phyloP scores from a whole-genome alignment of 2,329 filamentous ascomycete genomes.

The Penicillium sp. region DNA sequence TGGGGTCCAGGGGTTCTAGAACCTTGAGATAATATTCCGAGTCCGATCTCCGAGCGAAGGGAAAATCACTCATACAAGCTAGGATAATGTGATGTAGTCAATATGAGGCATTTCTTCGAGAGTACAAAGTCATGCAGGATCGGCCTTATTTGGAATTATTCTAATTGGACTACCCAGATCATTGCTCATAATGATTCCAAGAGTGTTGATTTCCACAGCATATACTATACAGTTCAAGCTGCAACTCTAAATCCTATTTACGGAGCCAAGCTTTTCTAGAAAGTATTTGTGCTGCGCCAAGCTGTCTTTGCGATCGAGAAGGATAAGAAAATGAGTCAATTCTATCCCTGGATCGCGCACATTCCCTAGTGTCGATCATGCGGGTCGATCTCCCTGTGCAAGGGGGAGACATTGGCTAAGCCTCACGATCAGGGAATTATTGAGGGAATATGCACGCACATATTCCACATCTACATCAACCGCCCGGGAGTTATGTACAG shows the following conservation, averaged over 20 bases:
- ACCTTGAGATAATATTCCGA: no score
- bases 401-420: background rate
- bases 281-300: conserved; percentile 68
- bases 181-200: no score
- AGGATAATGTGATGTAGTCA: background rate
- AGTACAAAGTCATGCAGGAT: no score
- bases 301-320: conserved; percentile 53
- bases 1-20: background rate
- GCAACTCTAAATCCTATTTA: background rate
- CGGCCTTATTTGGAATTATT: no score
- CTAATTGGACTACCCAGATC: no score
- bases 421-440: background rate
- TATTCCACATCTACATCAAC: no score
- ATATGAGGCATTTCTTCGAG: background rate
- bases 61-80: background rate
- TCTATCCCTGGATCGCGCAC: background rate
- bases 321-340: background rate
- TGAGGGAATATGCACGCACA: no score
- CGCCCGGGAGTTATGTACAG: no score
- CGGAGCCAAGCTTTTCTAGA: background rate
- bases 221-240: background rate
- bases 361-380: background rate
- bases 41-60: background rate
- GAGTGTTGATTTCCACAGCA: no score
- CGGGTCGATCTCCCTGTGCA: background rate